phyloP scores from a whole-genome alignment of 805 yeast genomes.

The Candida montana region DNA sequence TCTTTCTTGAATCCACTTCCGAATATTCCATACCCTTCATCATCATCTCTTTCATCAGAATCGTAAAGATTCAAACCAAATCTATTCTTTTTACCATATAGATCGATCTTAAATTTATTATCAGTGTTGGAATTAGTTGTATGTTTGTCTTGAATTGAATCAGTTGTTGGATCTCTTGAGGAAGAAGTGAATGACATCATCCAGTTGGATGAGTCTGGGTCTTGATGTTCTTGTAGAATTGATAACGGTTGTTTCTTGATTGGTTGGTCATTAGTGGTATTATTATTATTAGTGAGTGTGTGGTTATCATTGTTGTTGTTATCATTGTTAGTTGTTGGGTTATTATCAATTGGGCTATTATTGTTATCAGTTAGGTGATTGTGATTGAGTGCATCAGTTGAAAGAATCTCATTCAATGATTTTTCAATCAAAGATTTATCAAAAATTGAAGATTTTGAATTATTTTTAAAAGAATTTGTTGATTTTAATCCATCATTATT shows the following conservation, averaged over 20 bases:
- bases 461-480: neutral
- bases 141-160: neutral
- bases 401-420: slow-evolving; percentile 14
- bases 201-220: slow-evolving; percentile 4
- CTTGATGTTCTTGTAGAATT: neutral
- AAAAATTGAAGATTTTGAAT: slow-evolving; percentile 14
- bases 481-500: neutral
- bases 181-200: slow-evolving; percentile 7
- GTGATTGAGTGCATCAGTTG: too few relatives aligned
- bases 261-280: neutral
- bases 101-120: slow-evolving; percentile 21
- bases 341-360: too few relatives aligned
- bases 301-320: neutral
- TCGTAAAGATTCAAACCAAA: slow-evolving; percentile 20
- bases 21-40: slow-evolving; percentile 2
- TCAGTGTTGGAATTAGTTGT: neutral
- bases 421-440: slow-evolving; percentile 22
- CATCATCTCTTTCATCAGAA: slow-evolving; percentile 11
- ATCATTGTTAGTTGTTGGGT: slow-evolving; percentile 4
- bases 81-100: slow-evolving; percentile 24
- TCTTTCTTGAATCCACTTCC: slow-evolving; percentile 4
- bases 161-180: neutral
- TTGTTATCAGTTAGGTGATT: too few relatives aligned
- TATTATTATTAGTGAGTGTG: neutral
- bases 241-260: neutral